Percentiles rank a stretch among this genome's conserved stretches.
Conservation (phyloP, 345 rosid species). For the Noccaea bulbosa region DNA sequence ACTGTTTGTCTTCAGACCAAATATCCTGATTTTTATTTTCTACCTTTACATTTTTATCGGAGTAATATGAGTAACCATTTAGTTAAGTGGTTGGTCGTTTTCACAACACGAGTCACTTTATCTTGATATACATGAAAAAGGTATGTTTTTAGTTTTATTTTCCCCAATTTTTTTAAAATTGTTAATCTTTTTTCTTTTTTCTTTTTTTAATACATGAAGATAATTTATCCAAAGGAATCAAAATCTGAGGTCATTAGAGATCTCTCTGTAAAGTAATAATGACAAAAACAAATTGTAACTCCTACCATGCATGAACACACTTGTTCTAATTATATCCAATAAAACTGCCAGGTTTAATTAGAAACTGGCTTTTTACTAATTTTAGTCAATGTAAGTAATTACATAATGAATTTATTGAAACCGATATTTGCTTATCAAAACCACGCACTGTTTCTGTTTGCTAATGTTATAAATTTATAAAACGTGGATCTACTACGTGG, state of each 20-base stretch:
- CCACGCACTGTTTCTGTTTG: not conserved
- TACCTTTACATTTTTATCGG: not conserved
- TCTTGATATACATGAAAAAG: not conserved
- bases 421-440: not conserved
- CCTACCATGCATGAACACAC: conserved; percentile 31
- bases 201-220: not conserved
- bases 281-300: not conserved
- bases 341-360: not conserved
- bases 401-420: not conserved
- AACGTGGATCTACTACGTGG: conserved; percentile 27
- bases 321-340: conserved; percentile 22
- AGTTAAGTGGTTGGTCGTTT: not conserved
- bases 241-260: conserved; percentile 8
- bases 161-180: too few species aligned
- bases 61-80: not conserved
- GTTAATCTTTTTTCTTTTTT: too few species aligned
- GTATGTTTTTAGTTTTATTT: too few species aligned
- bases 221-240: not conserved
- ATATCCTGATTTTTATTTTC: conserved; percentile 16
- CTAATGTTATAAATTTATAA: not conserved
- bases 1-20: conserved; percentile 22
- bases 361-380: not conserved
- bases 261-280: not conserved
- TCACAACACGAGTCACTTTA: conserved; percentile 1
- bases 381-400: not conserved